Evolutionary conservation across 306 rosid genomes (phyloP), one percentile per base, ranked within the genome.

Genomic region (Inga oerstediana): DNA sequence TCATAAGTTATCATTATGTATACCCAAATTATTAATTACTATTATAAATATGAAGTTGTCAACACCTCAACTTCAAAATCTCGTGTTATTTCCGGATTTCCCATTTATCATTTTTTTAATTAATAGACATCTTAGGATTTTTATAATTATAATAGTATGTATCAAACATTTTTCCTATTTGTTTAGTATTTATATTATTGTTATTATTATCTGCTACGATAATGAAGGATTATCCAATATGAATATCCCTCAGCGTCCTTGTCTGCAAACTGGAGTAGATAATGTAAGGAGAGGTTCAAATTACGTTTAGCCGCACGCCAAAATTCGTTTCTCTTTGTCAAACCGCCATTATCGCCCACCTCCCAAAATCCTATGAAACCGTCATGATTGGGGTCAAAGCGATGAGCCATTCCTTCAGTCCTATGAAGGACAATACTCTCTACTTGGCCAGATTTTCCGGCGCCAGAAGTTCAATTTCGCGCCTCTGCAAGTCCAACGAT

Each of bases 381-480:
- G 92, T 95, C 71, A 95, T 95, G 97, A 88, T 89, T 73, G 86
- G 82, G 44, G 83, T 93, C 82, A 95, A 87, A 84, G 76, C 86
- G 81, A 78, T 89, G 81, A 93, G 89, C 81, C 90, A 88, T 80
- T 78, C 89, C 69, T 87, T 93, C 82, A 85, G 41, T 41, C 49
- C 77, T 30, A 81, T 73, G 61, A 81, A 80, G 20, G 39, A 75
- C 83, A 88, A 15, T 68, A 77, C 73, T 39, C 73, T 74, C 64
- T 54, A 84, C 80, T 46, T 80, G 39, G 51, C 72, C 56, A 85
- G 87, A 74, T 49, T 80, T 22, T 79, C 79, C 89, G 78, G 17
- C 82, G 75, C 70, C 51, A 91, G 85, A 89, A 84, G 34, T 35
- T 87, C 83, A 43, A 52, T 41, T 64, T 9, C 86, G 43, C 85